Evolutionary conservation across 2,329 filamentous ascomycete species (phyloP).

Genomic region (Calonectria pauciramosa): DNA sequence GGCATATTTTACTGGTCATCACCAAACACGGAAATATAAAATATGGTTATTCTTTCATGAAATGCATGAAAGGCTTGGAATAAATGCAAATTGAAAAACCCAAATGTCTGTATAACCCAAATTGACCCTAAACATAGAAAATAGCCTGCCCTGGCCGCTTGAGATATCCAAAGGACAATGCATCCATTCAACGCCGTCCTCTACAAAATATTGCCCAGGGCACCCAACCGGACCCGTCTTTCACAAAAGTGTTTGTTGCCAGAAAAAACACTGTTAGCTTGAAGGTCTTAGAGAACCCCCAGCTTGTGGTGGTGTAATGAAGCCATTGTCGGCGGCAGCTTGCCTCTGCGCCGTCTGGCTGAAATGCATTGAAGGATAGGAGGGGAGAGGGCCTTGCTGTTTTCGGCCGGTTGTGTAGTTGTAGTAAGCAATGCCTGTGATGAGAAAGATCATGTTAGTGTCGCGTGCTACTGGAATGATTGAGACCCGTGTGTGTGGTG

Average conservation of each 20-base stretch:
- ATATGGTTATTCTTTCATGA: neutral
- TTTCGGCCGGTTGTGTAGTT: neutral
- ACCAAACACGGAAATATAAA: neutral
- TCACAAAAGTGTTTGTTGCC: neutral
- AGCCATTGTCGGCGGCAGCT: neutral
- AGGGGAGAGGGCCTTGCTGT: neutral
- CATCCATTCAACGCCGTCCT: neutral
- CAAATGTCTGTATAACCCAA: neutral
- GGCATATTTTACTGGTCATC: neutral
- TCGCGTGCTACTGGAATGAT: neutral
- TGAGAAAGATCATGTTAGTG: neutral
- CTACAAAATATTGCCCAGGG: neutral
- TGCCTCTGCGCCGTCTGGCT: neutral
- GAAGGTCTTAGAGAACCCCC: neutral
- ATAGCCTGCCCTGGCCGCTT: neutral
- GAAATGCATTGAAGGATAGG: neutral
- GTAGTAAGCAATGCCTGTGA: conserved; percentile 6
- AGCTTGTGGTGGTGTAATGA: neutral
- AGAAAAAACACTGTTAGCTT: neutral
- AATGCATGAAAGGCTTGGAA: neutral
- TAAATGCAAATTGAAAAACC: neutral
- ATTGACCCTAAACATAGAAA: neutral
- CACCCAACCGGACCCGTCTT: neutral
- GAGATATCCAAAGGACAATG: neutral
- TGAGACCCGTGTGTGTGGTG: neutral